phyloP scores from a whole-genome alignment of 2,329 filamentous ascomycete genomes.

The Neocucurbitaria cava region DNA sequence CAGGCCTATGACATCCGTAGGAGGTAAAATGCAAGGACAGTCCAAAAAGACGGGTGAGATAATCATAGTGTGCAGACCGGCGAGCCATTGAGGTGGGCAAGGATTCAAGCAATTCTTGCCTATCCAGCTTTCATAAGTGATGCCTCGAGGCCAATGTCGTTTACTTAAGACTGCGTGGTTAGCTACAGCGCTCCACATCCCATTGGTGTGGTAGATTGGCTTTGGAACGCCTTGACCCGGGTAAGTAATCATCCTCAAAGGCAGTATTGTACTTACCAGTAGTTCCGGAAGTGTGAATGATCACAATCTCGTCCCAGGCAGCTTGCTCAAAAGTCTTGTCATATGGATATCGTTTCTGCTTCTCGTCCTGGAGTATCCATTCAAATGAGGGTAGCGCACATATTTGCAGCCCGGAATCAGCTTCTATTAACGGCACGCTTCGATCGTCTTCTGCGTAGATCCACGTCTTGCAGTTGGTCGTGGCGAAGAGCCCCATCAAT shows the following conservation, averaged over 20 bases:
- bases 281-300: slow-evolving; percentile 29
- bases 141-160: slow-evolving; percentile 21
- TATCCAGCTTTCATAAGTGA: slow-evolving; percentile 19
- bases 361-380: slow-evolving; percentile 12
- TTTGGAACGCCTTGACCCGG: slow-evolving; percentile 12
- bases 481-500: slow-evolving; percentile 6
- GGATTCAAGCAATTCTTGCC: slow-evolving; percentile 12
- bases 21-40: slow-evolving; percentile 13
- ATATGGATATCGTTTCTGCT: slow-evolving; percentile 13
- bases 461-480: slow-evolving; percentile 18
- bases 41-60: slow-evolving; percentile 12
- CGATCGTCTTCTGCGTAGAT: slow-evolving; percentile 16
- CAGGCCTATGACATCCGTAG: slow-evolving; percentile 3
- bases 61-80: slow-evolving; percentile 14
- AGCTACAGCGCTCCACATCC: slow-evolving; percentile 1
- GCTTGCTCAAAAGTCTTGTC: slow-evolving; percentile 20
- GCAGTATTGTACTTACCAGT: slow-evolving; percentile 11
- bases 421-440: neutral
- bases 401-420: neutral
- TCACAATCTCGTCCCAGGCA: slow-evolving; percentile 17
- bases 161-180: slow-evolving; percentile 2
- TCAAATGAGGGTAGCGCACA: slow-evolving; percentile 11
- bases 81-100: slow-evolving; percentile 28
- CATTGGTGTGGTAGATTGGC: slow-evolving; percentile 21
- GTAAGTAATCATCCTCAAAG: neutral